Percentiles rank a stretch among this genome's conserved stretches.
phyloP scores from a whole-genome alignment of 2,329 filamentous ascomycete genomes.

The Metarhizium brunneum region DNA sequence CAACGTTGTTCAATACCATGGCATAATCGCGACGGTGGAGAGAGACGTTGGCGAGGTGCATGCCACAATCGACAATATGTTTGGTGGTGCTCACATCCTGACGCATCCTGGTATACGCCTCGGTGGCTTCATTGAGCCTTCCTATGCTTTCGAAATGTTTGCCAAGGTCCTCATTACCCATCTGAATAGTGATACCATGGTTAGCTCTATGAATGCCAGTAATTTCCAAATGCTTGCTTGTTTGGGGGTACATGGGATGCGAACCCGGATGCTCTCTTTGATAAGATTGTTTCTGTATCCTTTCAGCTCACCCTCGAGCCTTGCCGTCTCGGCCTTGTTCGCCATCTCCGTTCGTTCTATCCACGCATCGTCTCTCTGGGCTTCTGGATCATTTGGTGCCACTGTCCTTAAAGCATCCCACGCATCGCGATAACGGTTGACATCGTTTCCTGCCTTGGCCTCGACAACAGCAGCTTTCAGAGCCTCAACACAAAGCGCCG shows the following conservation, averaged over 20 bases:
- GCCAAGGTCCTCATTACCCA: slow-evolving; percentile 89
- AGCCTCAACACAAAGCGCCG: slow-evolving; percentile 68
- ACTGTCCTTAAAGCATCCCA: slow-evolving; percentile 55
- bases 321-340: slow-evolving; percentile 60
- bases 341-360: slow-evolving; percentile 55
- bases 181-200: slow-evolving; percentile 40
- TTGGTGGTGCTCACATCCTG: slow-evolving; percentile 77
- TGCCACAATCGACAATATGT: slow-evolving; percentile 74
- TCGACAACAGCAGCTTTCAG: slow-evolving; percentile 68
- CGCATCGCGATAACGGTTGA: slow-evolving; percentile 60
- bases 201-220: slow-evolving; percentile 2
- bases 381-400: slow-evolving; percentile 59
- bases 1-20: slow-evolving; percentile 48
- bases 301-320: slow-evolving; percentile 78
- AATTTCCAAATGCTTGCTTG: not conserved
- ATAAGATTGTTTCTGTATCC: slow-evolving; percentile 95
- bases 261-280: slow-evolving; percentile 88
- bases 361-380: slow-evolving; percentile 63
- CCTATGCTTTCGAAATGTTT: slow-evolving; percentile 74
- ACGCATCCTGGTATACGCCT: slow-evolving; percentile 78
- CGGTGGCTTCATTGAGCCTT: slow-evolving; percentile 61
- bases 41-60: slow-evolving; percentile 66
- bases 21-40: slow-evolving; percentile 73
- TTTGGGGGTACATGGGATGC: not conserved
- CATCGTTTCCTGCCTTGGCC: slow-evolving; percentile 67